Percentiles rank a stretch among this genome's conserved stretches.
These are phyloP conservation scores for Pseudogymnoascus sp. DNA, from an alignment of 2,329 filamentous ascomycete species.

Conservation along the genomic window DNA sequence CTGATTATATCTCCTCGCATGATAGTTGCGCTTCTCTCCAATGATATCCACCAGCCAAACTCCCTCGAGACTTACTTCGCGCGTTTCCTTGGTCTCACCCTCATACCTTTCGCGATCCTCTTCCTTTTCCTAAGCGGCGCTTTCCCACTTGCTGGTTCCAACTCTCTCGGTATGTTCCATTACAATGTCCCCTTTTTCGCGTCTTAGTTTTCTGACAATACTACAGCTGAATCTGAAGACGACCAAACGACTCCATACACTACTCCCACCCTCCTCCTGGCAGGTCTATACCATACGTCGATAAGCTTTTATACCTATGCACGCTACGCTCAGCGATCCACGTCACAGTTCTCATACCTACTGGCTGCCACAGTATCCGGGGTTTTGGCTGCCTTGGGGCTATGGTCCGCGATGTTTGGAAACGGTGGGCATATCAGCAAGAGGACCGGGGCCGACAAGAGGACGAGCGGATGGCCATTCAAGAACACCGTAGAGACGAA, in stretches of 20 bases:
- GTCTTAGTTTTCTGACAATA: slow-evolving; percentile 18
- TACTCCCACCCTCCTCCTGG: slow-evolving; percentile 51
- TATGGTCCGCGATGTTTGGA: slow-evolving; percentile 48
- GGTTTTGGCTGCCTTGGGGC: slow-evolving; percentile 45
- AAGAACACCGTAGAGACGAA: slow-evolving; percentile 44
- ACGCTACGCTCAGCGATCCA: slow-evolving; percentile 40
- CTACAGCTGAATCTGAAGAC: slow-evolving; percentile 38
- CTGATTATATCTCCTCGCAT: slow-evolving; percentile 53
- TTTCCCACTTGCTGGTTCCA: slow-evolving; percentile 47
- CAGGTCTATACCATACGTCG: slow-evolving; percentile 48
- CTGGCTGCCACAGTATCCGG: slow-evolving; percentile 45
- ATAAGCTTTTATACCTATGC: slow-evolving; percentile 54
- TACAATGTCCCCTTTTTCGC: neutral
- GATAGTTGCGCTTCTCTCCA: slow-evolving; percentile 51
- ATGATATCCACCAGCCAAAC: slow-evolving; percentile 47
- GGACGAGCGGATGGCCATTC: slow-evolving; percentile 60
- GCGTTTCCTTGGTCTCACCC: slow-evolving; percentile 50
- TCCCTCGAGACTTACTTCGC: slow-evolving; percentile 57
- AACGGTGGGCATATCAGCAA: slow-evolving; percentile 51
- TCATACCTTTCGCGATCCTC: slow-evolving; percentile 50
- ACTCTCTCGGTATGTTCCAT: slow-evolving; percentile 23
- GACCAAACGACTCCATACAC: slow-evolving; percentile 48
- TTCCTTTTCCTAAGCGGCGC: slow-evolving; percentile 56
- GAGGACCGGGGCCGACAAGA: slow-evolving; percentile 60
- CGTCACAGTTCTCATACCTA: slow-evolving; percentile 43